phyloP scores from a whole-genome alignment of 208 protist species.

The Acanthamoeba polyphaga region DNA sequence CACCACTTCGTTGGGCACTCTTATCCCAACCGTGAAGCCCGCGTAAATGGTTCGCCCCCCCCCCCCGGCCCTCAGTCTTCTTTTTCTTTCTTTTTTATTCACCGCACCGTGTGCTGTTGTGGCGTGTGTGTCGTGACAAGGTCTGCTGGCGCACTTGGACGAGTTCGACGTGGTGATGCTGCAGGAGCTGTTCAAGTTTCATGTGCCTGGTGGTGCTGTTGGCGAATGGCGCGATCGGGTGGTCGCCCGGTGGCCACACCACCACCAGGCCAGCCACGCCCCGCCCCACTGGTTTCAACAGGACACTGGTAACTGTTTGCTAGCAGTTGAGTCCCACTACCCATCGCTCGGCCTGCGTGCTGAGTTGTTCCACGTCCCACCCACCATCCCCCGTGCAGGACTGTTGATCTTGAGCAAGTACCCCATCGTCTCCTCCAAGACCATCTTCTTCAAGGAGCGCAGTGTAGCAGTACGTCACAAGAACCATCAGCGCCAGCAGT shows the following conservation, averaged over 20 bases:
- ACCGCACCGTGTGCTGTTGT: no score
- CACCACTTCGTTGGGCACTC: slow-evolving; percentile 2
- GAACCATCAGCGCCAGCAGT: background rate
- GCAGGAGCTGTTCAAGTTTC: slow-evolving; percentile 31
- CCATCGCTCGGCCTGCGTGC: background rate
- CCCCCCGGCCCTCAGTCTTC: background rate
- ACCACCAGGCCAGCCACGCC: slow-evolving; percentile 4
- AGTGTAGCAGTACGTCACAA: background rate
- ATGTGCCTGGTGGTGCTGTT: background rate
- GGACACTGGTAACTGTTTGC: background rate
- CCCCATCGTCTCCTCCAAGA: background rate
- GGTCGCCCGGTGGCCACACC: background rate
- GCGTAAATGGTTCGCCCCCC: background rate
- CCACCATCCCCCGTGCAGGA: background rate
- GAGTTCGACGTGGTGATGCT: slow-evolving; percentile 13
- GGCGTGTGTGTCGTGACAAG: background rate
- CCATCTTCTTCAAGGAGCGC: background rate
- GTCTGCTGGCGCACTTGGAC: background rate
- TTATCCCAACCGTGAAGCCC: slow-evolving; percentile 25
- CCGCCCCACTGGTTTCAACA: slow-evolving; percentile 14
- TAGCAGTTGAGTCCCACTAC: no score
- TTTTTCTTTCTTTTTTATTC: background rate
- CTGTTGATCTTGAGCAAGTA: slow-evolving; percentile 9
- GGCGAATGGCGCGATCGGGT: background rate
- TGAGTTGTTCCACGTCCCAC: no score